Base-by-base conservation (phyloP, 2,329 filamentous ascomycete genomes). In the Fusarium concolor region DNA sequence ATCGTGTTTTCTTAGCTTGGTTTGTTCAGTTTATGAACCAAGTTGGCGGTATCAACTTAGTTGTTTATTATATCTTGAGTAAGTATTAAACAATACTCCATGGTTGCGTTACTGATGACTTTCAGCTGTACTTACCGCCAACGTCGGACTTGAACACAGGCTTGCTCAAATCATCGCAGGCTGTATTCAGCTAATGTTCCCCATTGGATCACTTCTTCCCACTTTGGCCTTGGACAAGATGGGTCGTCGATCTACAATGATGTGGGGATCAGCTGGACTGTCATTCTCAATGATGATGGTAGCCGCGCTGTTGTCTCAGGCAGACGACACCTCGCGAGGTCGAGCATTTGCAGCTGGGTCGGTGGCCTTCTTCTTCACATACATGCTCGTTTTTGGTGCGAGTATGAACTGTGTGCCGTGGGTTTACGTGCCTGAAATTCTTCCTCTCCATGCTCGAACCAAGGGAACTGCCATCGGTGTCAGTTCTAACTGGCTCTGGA, bases 11-110 rank as follows among this genome's bases (percentile, higher is more conserved):
- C 5, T 14, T 72, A 17, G 65, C 69, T 4, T 71, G 67, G 67
- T 55, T 51, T 4, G 62, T 71, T 1, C 65, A 72, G 18, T 72
- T 69, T 1, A 72, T 72, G 56, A 72, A 87, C 49, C 84, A 86
- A 59, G 76, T 82, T 47, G 78, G 79, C 6, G 83, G 83, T 1
- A 83, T 85, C 58, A 85, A 85, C 73, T 45, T 82, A 0, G 77
- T 82, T 0, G 80, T 84, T 39, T 77, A 81, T 45, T 78, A 75
- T 6, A 75, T 78, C 3, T 70, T 73, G 38, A 12, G 78, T 79
- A 6, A 55, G 64, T 51, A 9, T 5, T 10, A 6, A 7, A 6
- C n/a, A 15, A 15, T 33, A 7, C 11, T 8, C 2, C 18, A 8
- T 3, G 2, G 17, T 14, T 31, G 17, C 4, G 6, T 10, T 15